phyloP scores from a whole-genome alignment of 1,284 basidiomycete genomes.

The Butyriboletus appendiculatus region DNA sequence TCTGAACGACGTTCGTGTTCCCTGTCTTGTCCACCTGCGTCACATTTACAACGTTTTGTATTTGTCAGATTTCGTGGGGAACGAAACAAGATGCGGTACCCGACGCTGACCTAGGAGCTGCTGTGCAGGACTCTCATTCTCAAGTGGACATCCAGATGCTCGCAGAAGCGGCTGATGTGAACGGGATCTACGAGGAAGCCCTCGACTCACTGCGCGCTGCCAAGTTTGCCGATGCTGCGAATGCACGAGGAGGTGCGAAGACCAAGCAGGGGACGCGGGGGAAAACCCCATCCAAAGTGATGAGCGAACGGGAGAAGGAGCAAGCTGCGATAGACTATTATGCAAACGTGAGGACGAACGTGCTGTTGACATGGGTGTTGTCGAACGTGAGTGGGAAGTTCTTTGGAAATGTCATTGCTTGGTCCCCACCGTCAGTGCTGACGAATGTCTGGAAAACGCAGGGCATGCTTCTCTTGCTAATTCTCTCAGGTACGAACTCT shows the following conservation, averaged over 20 bases:
- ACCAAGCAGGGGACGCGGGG: constrained; percentile 5
- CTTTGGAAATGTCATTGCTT: neutral
- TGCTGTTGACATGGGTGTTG: constrained; percentile 83
- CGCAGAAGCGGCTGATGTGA: constrained; percentile 84
- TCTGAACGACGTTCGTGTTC: constrained; percentile 63
- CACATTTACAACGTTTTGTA: neutral
- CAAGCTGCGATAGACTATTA: constrained; percentile 86
- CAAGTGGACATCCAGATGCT: constrained; percentile 90
- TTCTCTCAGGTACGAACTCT: constrained; percentile 68
- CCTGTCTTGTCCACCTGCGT: neutral
- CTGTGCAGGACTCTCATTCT: constrained; percentile 74
- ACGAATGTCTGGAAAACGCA: constrained; percentile 29
- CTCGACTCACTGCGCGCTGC: constrained; percentile 78
- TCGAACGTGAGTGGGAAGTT: constrained; percentile 63
- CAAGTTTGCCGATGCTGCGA: constrained; percentile 47
- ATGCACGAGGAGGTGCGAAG: constrained; percentile 9
- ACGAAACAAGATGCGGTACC: constrained; percentile 79
- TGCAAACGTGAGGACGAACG: constrained; percentile 90
- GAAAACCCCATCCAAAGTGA: constrained; percentile 32
- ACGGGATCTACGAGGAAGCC: constrained; percentile 88
- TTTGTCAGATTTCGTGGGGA: constrained; percentile 79
- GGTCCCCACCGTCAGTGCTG: neutral
- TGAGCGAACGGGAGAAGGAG: constrained; percentile 61
- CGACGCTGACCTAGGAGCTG: constrained; percentile 78
- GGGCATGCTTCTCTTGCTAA: constrained; percentile 74